Evolutionary conservation across 2,329 filamentous ascomycete species (phyloP).

Genomic region (Phaeoacremonium minimum): DNA sequence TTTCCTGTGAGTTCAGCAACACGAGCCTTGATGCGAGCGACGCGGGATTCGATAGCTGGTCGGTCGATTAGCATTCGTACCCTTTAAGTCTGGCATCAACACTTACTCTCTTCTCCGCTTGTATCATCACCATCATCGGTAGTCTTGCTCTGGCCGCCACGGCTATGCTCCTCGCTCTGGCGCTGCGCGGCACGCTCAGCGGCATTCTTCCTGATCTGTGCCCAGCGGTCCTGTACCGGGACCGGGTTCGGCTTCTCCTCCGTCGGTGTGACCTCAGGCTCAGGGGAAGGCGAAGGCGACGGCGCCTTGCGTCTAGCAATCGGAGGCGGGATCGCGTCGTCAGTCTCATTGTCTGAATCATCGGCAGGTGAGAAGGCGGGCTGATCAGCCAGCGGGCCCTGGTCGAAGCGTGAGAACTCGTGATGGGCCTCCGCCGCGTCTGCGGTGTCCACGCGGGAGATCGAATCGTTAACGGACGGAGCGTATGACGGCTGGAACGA

Average conservation of each 20-base stretch:
- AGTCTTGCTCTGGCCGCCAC: conserved; percentile 51
- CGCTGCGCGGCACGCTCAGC: conserved; percentile 70
- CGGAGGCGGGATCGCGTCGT: conserved; percentile 46
- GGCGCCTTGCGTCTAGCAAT: conserved; percentile 37
- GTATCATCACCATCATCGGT: conserved; percentile 75
- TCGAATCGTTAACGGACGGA: conserved; percentile 37
- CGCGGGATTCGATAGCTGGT: conserved; percentile 90
- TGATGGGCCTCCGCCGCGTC: conserved; percentile 55
- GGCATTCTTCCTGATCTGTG: conserved; percentile 92
- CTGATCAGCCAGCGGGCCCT: conserved; percentile 82
- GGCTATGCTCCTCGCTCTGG: conserved; percentile 61
- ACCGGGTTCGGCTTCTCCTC: conserved; percentile 23
- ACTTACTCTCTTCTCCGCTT: conserved; percentile 92
- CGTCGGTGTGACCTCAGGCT: conserved; percentile 16
- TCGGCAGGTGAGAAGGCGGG: conserved; percentile 68
- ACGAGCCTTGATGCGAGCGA: conserved; percentile 94
- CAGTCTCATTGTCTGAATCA: conserved; percentile 43
- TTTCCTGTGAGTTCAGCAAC: conserved; percentile 90
- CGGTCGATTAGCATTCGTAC: not conserved
- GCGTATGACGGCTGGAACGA: conserved; percentile 34
- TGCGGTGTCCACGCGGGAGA: conserved; percentile 57
- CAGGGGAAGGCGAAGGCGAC: conserved; percentile 15
- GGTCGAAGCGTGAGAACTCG: conserved; percentile 70
- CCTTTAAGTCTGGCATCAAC: not conserved
- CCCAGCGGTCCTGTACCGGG: conserved; percentile 78